A percentile compares a stretch with the other conserved stretches of the same genome.
These are phyloP conservation scores for Eucalyptus fibrosa DNA, from an alignment of 345 rosid genomes.

Conservation along the genomic window DNA sequence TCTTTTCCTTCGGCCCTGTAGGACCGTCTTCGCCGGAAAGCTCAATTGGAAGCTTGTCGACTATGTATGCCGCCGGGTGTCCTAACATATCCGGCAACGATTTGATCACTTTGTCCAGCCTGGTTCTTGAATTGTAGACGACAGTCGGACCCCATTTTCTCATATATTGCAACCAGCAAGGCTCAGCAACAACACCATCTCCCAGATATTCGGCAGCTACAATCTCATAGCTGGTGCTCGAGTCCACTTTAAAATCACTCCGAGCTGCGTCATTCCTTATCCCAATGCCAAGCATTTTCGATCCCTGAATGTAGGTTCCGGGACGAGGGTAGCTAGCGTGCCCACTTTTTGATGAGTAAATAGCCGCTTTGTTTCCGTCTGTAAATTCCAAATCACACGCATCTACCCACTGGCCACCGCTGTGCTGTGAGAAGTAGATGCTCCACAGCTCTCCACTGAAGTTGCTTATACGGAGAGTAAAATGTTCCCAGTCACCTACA, in stretches of 20 bases:
- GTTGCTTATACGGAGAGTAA: slow-evolving; percentile 79
- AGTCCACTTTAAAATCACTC: slow-evolving; percentile 37
- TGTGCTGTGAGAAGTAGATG: slow-evolving; percentile 84
- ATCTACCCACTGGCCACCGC: slow-evolving; percentile 76
- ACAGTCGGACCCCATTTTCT: slow-evolving; percentile 78
- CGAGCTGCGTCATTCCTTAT: slow-evolving; percentile 56
- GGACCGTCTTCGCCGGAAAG: slow-evolving; percentile 79
- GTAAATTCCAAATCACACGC: slow-evolving; percentile 56
- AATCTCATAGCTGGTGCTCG: slow-evolving; percentile 53
- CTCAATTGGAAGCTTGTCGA: slow-evolving; percentile 45
- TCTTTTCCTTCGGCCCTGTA: slow-evolving; percentile 92
- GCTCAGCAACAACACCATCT: slow-evolving; percentile 32
- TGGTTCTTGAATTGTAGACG: slow-evolving; percentile 44
- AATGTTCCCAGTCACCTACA: slow-evolving; percentile 94
- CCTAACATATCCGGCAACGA: slow-evolving; percentile 31
- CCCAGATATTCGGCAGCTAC: slow-evolving; percentile 69
- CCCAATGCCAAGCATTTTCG: slow-evolving; percentile 49
- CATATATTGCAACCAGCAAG: slow-evolving; percentile 77
- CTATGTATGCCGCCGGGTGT: slow-evolving; percentile 10
- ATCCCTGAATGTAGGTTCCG: slow-evolving; percentile 64
- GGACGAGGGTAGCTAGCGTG: slow-evolving; percentile 78
- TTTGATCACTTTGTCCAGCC: slow-evolving; percentile 35
- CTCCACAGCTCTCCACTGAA: slow-evolving; percentile 67
- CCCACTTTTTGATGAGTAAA: slow-evolving; percentile 60
- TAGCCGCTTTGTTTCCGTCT: slow-evolving; percentile 45